Evolutionary conservation across 108 stramenopile genomes (phyloP), one percentile per base, ranked within the genome.

Genomic region (Mediolabrus comicus): DNA sequence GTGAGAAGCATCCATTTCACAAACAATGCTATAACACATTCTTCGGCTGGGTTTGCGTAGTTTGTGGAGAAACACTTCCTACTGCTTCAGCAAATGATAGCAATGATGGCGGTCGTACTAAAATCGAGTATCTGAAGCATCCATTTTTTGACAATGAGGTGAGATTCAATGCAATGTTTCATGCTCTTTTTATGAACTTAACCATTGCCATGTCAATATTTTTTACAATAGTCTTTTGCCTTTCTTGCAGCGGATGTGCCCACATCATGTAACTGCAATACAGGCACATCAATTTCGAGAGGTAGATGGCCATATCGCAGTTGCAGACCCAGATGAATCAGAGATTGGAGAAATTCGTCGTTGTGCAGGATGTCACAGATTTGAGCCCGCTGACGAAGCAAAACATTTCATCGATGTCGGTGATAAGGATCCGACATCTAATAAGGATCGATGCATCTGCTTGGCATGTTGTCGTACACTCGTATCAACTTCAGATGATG

Each of bases 291-390:
- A 49, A 49, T 49, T 49, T 22, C 46, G 46, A 3, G 8, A 49
- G 26, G 49, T 28, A 52, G 4, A n/a, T 26, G 22, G 31, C 13
- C 13, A 16, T 57, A 6, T 41, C 25, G 39, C 35, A n/a, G 19
- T 52, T 24, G 14, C 58, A 16, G 26, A 36, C 34, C 6, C 62
- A 16, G 57, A 49, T 7, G 64, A 59, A 5, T 32, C 24, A 11
- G 53, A 35, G 13, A 75, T 62, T 62, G 67, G 52, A 27, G 43
- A 17, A 19, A 62, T 77, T 11, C 79, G 85, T n/a, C 74, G 84
- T 24, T 89, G 87, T 33, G 76, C 81, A 2, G 87, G 87, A 22
- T 89, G 87, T 33, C 85, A 84, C 63, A 70, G 87, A 53, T 86
- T 84, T 49, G 87, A 89, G 58, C 87, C 87, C 4, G 68, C 73